A percentile compares a stretch with the other conserved stretches of the same genome.
These are phyloP conservation scores for Termitomyces titanicus DNA, from an alignment of 768 basidiomycete genomes.

Conservation along the genomic window DNA sequence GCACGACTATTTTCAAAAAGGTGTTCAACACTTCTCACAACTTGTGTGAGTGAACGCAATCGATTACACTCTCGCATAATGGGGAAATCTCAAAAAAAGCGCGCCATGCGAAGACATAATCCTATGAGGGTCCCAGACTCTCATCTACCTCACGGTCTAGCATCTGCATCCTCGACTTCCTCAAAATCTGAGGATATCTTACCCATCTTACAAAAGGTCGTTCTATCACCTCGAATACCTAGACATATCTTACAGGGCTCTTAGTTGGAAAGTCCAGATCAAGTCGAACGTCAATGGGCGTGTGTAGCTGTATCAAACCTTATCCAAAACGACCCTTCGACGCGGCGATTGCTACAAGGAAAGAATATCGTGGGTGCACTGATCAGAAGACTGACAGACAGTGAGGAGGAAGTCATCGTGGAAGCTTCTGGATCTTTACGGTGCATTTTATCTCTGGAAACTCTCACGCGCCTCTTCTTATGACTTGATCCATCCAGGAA, in stretches of 20 bases:
- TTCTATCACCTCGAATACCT: not conserved
- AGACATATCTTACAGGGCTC: not conserved
- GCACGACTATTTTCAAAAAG: conserved; percentile 5
- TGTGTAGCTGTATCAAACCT: conserved; percentile 95
- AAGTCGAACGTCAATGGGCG: conserved; percentile 87
- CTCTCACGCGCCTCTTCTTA: not conserved
- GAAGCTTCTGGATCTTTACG: conserved; percentile 88
- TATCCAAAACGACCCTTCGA: conserved; percentile 93
- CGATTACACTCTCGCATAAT: conserved; percentile 37
- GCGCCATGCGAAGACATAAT: conserved; percentile 82
- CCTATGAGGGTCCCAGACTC: conserved; percentile 92
- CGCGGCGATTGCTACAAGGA: conserved; percentile 82
- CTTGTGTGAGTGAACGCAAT: not conserved
- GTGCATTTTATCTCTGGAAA: conserved; percentile 37
- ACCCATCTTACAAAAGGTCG: conserved; percentile 88
- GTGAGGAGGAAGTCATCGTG: conserved; percentile 85
- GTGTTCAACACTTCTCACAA: not conserved
- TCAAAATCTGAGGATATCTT: conserved; percentile 76
- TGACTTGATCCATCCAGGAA: conserved; percentile 51
- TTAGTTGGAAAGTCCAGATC: conserved; percentile 76
- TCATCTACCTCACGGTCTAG: conserved; percentile 81
- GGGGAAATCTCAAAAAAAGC: conserved; percentile 94
- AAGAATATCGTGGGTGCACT: conserved; percentile 86
- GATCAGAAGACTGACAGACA: conserved; percentile 84
- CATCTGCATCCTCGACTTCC: conserved; percentile 67